Conservation (phyloP, 1,284 basidiomycete genomes). For the Leccinum griseonigrum region DNA sequence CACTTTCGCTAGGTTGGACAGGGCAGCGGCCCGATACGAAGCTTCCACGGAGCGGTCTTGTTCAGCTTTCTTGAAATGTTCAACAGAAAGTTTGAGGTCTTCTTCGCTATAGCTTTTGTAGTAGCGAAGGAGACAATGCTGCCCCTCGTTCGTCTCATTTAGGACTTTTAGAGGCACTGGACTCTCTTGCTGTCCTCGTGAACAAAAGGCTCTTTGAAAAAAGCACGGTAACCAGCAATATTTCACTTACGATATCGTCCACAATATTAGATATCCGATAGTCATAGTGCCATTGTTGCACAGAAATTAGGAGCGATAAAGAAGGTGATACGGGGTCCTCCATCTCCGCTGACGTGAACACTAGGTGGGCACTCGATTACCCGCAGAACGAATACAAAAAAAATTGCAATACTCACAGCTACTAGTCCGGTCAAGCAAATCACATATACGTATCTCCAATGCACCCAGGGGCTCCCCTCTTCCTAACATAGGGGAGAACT, state of each 20-base stretch:
- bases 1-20: constrained; percentile 16
- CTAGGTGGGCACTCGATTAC: not conserved
- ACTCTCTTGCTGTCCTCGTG: not conserved
- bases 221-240: not conserved
- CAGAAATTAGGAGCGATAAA: constrained; percentile 4
- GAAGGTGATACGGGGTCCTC: not conserved
- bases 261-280: not conserved
- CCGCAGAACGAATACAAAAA: not conserved
- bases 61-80: constrained; percentile 8
- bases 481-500: constrained; percentile 14
- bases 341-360: not conserved
- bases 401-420: not conserved
- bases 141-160: constrained; percentile 3
- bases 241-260: not conserved
- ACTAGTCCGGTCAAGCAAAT: constrained; percentile 3
- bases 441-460: not conserved
- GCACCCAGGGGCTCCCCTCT: constrained; percentile 8
- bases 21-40: not conserved
- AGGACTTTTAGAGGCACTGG: not conserved
- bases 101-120: not conserved
- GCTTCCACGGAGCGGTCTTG: not conserved
- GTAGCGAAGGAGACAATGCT: not conserved
- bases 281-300: not conserved
- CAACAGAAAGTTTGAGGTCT: constrained; percentile 6
- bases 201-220: not conserved